Base-by-base conservation (phyloP, 345 rosid species). In the Eucalyptus urophylla region DNA sequence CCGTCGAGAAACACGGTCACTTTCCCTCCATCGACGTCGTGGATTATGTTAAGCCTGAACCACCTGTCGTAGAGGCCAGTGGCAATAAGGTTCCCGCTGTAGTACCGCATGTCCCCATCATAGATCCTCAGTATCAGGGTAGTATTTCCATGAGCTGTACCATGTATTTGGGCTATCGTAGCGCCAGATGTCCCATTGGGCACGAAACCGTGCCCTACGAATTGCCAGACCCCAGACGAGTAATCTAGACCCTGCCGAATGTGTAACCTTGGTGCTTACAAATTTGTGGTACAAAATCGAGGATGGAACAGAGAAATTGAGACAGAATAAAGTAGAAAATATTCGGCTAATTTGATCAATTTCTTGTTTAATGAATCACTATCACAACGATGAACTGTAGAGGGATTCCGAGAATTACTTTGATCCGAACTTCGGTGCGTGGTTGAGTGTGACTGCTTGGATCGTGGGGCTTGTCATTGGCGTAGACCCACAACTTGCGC, bases 171-270 rank as follows among this genome's bases (percentile, higher is more conserved):
- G 90, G 92, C 88, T 16, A 92, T 87, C 87, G 91, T 91, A 24
- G 89, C 91, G 4, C 92, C 92, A 0, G 92, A 58, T 27, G 95
- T 93, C 8, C 93, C 93, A 1, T 58, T 62, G 1, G 95, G 92
- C 54, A 94, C 91, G 40, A 89, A 92, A 16, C 91, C 88, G 14
- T 89, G 56, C 9, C 93, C 95, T 89, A 92, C 93, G 22, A 94
- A 93, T 91, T 94, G 94, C 95, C 94, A 93, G 2, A 92, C 91
- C 6, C 94, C 94, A 1, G 90, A 89, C 1, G 88, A 86, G 89
- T 92, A 93, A 60, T 90, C 91, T 31, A 91, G 88, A 15, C 93
- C 95, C 94, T 94, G 43, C 80, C 80, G 1, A 67, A 69, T 33
- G 80, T 2, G 7, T 31, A 69, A 69, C 24, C 6, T 69, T 33